Conservation (phyloP, 257 asterid species). For the Haberlea rhodopensis region DNA sequence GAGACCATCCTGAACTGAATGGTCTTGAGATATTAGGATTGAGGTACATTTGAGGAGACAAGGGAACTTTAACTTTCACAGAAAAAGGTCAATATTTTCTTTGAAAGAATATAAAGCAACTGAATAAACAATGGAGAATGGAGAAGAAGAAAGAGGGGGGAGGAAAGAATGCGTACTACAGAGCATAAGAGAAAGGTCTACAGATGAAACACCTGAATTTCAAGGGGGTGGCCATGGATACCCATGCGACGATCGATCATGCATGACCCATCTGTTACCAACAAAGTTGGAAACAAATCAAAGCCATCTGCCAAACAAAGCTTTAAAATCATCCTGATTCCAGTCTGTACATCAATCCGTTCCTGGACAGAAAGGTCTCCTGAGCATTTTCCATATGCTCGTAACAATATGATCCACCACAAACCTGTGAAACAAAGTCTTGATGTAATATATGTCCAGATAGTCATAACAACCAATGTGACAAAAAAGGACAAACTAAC, state of each 20-base stretch:
- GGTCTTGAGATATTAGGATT: background rate
- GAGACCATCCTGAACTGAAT: background rate
- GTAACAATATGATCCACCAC: conserved; percentile 83
- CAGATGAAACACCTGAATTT: conserved; percentile 56
- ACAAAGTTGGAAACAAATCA: conserved; percentile 78
- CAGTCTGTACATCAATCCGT: conserved; percentile 74
- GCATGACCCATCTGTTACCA: conserved; percentile 82
- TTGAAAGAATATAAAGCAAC: background rate
- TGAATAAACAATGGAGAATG: background rate
- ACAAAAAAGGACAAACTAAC: conserved; percentile 33
- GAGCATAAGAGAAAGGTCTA: conserved; percentile 5
- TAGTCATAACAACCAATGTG: conserved; percentile 15
- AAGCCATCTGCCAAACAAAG: conserved; percentile 78
- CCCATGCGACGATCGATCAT: conserved; percentile 95
- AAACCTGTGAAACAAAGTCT: conserved; percentile 42
- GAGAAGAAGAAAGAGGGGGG: background rate
- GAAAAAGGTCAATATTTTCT: no score
- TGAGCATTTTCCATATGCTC: conserved; percentile 77
- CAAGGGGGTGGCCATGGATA: conserved; percentile 83
- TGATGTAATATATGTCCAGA: conserved; percentile 10
- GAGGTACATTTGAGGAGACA: background rate
- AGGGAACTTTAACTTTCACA: background rate
- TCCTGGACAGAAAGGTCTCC: conserved; percentile 85
- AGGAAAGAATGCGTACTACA: conserved; percentile 1
- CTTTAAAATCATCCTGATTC: conserved; percentile 69